Conservation (phyloP, 2,329 filamentous ascomycete genomes). For the Madurella fahalii region DNA sequence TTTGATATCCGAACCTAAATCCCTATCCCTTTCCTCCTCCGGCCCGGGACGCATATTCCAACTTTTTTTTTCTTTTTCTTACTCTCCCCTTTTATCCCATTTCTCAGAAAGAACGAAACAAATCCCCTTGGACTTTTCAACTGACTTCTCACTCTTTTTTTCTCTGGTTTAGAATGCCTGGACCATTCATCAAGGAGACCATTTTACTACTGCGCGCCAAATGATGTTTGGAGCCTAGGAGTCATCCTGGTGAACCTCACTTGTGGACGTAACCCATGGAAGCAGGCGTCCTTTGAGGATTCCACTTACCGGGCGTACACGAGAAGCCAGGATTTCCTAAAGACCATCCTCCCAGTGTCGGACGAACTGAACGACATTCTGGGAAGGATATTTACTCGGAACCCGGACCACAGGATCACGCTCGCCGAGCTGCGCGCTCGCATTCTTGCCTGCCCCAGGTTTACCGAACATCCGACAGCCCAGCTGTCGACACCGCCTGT, state of each 20-base stretch:
- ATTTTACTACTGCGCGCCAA: slow-evolving; percentile 86
- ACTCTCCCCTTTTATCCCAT: not conserved
- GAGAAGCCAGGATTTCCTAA: slow-evolving; percentile 79
- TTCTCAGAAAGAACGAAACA: no score
- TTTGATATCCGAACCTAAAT: slow-evolving; percentile 21
- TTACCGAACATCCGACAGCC: slow-evolving; percentile 51
- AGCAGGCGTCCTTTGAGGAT: slow-evolving; percentile 88
- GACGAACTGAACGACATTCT: slow-evolving; percentile 86
- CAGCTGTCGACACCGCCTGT: slow-evolving; percentile 38
- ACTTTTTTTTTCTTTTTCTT: slow-evolving; percentile 13
- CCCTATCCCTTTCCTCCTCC: not conserved
- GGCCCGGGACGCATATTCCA: not conserved
- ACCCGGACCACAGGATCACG: slow-evolving; percentile 77
- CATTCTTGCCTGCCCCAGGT: slow-evolving; percentile 71
- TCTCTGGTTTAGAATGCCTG: slow-evolving; percentile 68
- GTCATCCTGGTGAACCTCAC: slow-evolving; percentile 97
- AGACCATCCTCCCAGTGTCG: slow-evolving; percentile 87
- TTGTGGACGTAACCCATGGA: slow-evolving; percentile 98
- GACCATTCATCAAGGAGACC: slow-evolving; percentile 70
- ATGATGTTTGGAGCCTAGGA: slow-evolving; percentile 97
- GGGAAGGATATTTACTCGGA: slow-evolving; percentile 79
- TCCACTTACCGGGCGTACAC: slow-evolving; percentile 91
- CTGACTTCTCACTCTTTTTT: slow-evolving; percentile 29
- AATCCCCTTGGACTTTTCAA: slow-evolving; percentile 15
- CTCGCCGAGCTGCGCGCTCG: slow-evolving; percentile 72